phyloP scores from a whole-genome alignment of 1,284 basidiomycete species.

The Papiliotrema terrestris region DNA sequence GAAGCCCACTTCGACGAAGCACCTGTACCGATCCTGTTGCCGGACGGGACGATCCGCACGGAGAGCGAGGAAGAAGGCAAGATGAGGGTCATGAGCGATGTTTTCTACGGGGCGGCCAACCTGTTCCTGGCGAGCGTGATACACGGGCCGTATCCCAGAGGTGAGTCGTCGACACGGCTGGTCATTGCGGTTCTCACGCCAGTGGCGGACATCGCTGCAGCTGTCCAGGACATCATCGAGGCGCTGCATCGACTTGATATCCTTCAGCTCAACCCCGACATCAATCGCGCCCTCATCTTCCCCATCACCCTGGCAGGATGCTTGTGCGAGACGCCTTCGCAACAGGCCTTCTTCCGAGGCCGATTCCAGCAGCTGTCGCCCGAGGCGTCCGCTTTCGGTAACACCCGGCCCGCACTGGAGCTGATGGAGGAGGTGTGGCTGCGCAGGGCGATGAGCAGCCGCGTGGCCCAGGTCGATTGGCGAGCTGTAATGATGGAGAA shows the following conservation, averaged over 20 bases:
- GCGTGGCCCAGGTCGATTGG: conserved; percentile 14
- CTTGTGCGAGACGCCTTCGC: conserved; percentile 22
- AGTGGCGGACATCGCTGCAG: conserved; percentile 25
- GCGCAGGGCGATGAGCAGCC: conserved; percentile 25
- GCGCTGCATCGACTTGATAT: conserved; percentile 51
- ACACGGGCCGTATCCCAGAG: conserved; percentile 21
- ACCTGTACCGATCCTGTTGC: neutral
- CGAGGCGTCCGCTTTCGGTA: conserved; percentile 57
- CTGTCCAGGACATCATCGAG: conserved; percentile 50
- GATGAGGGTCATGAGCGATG: conserved; percentile 12
- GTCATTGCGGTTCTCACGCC: too few relatives aligned
- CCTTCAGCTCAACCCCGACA: conserved; percentile 47
- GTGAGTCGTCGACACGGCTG: conserved; percentile 12
- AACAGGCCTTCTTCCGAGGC: conserved; percentile 53
- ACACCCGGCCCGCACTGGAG: conserved; percentile 57
- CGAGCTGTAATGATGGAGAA: conserved; percentile 19
- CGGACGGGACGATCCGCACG: neutral
- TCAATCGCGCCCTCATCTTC: conserved; percentile 65
- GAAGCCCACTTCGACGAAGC: conserved; percentile 1
- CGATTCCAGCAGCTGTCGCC: conserved; percentile 54
- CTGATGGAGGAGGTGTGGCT: conserved; percentile 64
- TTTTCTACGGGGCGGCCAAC: conserved; percentile 20
- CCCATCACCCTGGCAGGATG: conserved; percentile 27
- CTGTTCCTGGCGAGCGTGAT: conserved; percentile 21
- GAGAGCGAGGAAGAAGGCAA: neutral